These are phyloP conservation scores for Dryadomyces sulphureus DNA, from an alignment of 2,329 filamentous ascomycete genomes.

Conservation along the genomic window DNA sequence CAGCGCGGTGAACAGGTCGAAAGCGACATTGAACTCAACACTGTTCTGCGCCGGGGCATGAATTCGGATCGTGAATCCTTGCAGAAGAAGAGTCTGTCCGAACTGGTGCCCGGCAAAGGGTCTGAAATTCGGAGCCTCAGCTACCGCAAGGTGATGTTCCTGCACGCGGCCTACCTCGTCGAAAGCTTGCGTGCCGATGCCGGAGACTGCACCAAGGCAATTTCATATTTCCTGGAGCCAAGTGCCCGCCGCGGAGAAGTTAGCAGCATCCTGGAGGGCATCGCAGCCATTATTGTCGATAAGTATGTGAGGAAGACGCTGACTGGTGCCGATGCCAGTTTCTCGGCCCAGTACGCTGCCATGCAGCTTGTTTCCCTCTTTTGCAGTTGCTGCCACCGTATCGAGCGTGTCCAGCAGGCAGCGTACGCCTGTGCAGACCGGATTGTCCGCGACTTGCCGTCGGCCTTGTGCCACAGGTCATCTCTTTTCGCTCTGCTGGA, in stretches of 20 bases:
- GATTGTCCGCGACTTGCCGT: slow-evolving; percentile 73
- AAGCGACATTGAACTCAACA: slow-evolving; percentile 94
- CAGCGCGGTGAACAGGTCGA: slow-evolving; percentile 81
- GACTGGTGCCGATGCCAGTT: slow-evolving; percentile 54
- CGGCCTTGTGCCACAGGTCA: slow-evolving; percentile 74
- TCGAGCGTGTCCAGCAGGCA: slow-evolving; percentile 78
- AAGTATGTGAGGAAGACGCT: slow-evolving; percentile 67
- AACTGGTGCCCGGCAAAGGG: slow-evolving; percentile 61
- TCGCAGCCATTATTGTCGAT: slow-evolving; percentile 54
- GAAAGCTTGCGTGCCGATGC: slow-evolving; percentile 76
- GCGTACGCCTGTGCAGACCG: slow-evolving; percentile 72
- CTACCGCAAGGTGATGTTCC: slow-evolving; percentile 82
- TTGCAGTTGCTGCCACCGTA: slow-evolving; percentile 81
- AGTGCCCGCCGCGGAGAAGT: slow-evolving; percentile 55
- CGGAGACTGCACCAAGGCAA: slow-evolving; percentile 77
- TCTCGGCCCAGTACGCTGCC: slow-evolving; percentile 85
- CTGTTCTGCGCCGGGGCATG: slow-evolving; percentile 75
- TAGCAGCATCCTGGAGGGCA: slow-evolving; percentile 48
- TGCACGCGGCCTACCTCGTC: slow-evolving; percentile 80
- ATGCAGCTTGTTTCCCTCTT: slow-evolving; percentile 77
- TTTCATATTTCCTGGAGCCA: slow-evolving; percentile 91
- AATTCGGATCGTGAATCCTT: slow-evolving; percentile 61
- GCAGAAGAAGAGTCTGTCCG: slow-evolving; percentile 65
- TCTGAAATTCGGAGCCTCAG: slow-evolving; percentile 67
- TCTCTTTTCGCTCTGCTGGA: slow-evolving; percentile 90